Conservation (phyloP, 371 early-diverging fungal genomes). For the Mycotypha africana region DNA sequence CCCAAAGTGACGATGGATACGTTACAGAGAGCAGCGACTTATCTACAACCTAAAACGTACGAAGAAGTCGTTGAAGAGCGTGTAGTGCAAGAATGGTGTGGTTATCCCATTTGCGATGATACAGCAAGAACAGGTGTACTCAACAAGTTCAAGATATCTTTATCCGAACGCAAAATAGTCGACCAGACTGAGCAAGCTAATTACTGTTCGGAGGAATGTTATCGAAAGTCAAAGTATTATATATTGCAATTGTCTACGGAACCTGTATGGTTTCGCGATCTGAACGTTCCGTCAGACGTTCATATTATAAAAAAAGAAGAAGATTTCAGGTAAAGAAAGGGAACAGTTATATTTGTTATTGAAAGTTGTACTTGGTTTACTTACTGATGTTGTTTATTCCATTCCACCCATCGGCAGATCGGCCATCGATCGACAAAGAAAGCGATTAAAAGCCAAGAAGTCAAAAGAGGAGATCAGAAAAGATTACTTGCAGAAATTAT, state of each 20-base stretch:
- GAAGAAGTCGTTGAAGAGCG: slow-evolving; percentile 63
- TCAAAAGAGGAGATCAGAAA: slow-evolving; percentile 19
- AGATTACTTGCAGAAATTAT: slow-evolving; percentile 32
- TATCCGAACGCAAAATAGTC: slow-evolving; percentile 56
- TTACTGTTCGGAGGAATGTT: slow-evolving; percentile 60
- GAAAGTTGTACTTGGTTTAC: too few species aligned
- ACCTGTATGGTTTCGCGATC: slow-evolving; percentile 54
- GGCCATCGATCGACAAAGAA: slow-evolving; percentile 21
- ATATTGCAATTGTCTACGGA: slow-evolving; percentile 58
- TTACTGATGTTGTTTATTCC: too few species aligned
- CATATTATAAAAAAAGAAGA: slow-evolving; percentile 26
- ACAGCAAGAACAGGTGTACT: slow-evolving; percentile 13
- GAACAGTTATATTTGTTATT: too few species aligned
- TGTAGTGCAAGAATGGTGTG: slow-evolving; percentile 57
- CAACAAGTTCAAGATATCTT: slow-evolving; percentile 54
- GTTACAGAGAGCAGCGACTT: slow-evolving; percentile 28
- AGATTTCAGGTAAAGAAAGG: slow-evolving; percentile 32
- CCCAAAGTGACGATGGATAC: slow-evolving; percentile 8
- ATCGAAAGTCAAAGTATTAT: slow-evolving; percentile 57
- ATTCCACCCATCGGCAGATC: too few species aligned
- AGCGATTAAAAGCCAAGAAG: slow-evolving; percentile 2
- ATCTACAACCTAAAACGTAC: slow-evolving; percentile 49
- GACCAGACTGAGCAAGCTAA: slow-evolving; percentile 55
- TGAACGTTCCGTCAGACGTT: slow-evolving; percentile 5
- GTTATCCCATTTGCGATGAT: slow-evolving; percentile 61